Percentiles rank a stretch among this genome's conserved stretches.
These are phyloP conservation scores for Lolium rigidum DNA, from an alignment of 176 grass and related monocot species.

Conservation along the genomic window DNA sequence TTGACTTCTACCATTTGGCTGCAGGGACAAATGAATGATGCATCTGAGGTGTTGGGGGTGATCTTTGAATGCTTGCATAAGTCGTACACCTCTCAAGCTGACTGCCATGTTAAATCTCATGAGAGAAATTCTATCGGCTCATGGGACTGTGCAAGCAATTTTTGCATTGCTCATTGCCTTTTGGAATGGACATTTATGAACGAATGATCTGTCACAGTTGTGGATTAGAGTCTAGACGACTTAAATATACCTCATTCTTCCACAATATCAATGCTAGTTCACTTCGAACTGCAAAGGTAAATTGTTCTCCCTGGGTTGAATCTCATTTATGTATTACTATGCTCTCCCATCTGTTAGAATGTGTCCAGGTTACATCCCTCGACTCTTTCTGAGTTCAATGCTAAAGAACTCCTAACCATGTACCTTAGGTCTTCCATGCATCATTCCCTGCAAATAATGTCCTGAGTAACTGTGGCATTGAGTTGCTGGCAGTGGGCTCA, in stretches of 20 bases:
- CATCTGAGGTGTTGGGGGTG: constrained; percentile 91
- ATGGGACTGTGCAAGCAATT: constrained; percentile 89
- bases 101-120: constrained; percentile 55
- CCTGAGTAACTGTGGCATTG: background rate
- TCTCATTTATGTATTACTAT: constrained; percentile 41
- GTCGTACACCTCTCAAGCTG: constrained; percentile 61
- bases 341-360: background rate
- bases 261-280: constrained; percentile 96
- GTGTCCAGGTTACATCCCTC: background rate
- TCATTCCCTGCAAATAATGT: constrained; percentile 10
- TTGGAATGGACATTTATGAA: constrained; percentile 93
- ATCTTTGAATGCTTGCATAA: constrained; percentile 97
- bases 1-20: constrained; percentile 21
- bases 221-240: constrained; percentile 68
- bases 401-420: background rate
- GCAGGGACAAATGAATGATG: constrained; percentile 99
- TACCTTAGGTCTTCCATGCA: constrained; percentile 7
- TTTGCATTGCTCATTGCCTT: constrained; percentile 82
- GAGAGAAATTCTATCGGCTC: constrained; percentile 63
- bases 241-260: constrained; percentile 97
- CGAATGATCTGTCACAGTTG: constrained; percentile 89
- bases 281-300: constrained; percentile 84
- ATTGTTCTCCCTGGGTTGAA: constrained; percentile 34
- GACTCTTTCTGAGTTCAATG: constrained; percentile 3
- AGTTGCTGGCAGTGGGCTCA: background rate